Evolutionary conservation across 2,329 filamentous ascomycete genomes (phyloP).

Genomic region (Pseudogymnoascus sp.): DNA sequence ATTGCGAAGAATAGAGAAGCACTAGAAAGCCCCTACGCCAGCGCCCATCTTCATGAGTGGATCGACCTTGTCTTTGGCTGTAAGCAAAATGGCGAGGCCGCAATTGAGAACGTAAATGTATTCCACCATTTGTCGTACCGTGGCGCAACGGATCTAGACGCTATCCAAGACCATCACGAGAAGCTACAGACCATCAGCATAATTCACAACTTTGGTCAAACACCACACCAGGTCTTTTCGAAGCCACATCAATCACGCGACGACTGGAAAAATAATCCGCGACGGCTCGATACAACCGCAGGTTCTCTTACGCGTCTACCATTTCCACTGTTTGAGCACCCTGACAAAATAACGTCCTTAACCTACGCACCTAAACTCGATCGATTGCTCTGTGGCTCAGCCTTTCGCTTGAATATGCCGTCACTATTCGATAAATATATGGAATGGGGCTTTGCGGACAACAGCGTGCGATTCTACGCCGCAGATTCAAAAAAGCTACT

Average conservation of each 20-base stretch:
- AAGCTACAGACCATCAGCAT: slow-evolving; percentile 84
- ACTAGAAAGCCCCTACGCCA: slow-evolving; percentile 87
- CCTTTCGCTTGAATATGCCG: slow-evolving; percentile 79
- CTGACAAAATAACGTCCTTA: slow-evolving; percentile 73
- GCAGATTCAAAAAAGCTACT: slow-evolving; percentile 75
- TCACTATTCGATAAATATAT: slow-evolving; percentile 83
- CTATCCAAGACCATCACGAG: slow-evolving; percentile 81
- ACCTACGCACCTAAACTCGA: slow-evolving; percentile 74
- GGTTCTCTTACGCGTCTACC: slow-evolving; percentile 71
- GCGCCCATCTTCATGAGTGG: slow-evolving; percentile 83
- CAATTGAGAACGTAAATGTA: slow-evolving; percentile 84
- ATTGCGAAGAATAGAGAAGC: slow-evolving; percentile 94
- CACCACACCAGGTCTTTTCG: slow-evolving; percentile 87
- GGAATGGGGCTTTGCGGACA: slow-evolving; percentile 94
- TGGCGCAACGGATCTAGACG: slow-evolving; percentile 85
- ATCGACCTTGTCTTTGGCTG: slow-evolving; percentile 91
- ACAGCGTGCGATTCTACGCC: slow-evolving; percentile 83
- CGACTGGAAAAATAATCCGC: slow-evolving; percentile 53
- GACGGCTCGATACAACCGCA: slow-evolving; percentile 69
- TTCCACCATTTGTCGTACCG: slow-evolving; percentile 95
- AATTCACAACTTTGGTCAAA: slow-evolving; percentile 98
- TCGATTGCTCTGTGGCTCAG: slow-evolving; percentile 72
- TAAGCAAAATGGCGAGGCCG: slow-evolving; percentile 89
- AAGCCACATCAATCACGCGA: slow-evolving; percentile 74
- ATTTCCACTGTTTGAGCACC: slow-evolving; percentile 62